Percentiles rank a stretch among this genome's conserved stretches.
phyloP scores from a whole-genome alignment of 257 asterid genomes.

The Nicotiana benthamiana region DNA sequence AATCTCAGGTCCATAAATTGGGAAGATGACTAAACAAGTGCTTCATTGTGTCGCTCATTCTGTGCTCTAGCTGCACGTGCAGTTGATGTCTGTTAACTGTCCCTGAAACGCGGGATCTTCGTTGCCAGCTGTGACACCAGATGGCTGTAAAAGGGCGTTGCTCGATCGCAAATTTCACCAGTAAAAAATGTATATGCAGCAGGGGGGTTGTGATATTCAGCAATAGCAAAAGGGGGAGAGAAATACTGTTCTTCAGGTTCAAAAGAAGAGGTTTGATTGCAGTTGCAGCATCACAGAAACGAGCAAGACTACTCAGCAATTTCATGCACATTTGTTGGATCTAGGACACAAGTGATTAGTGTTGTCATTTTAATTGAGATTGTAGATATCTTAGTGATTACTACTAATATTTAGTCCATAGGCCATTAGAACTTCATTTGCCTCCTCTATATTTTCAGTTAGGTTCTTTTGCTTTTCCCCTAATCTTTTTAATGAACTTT shows the following conservation, averaged over 20 bases:
- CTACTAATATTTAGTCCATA: conserved; percentile 5
- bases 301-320: neutral
- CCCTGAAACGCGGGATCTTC: neutral
- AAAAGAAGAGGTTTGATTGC: neutral
- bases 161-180: neutral
- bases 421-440: neutral
- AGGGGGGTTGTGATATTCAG: conserved; percentile 10
- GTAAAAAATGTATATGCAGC: conserved; percentile 4
- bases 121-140: neutral
- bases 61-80: neutral
- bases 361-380: neutral
- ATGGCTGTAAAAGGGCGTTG: neutral
- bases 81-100: neutral
- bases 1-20: conserved; percentile 11
- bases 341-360: neutral
- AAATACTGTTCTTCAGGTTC: neutral
- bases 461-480: neutral
- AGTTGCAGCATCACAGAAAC: neutral
- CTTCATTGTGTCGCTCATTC: conserved; percentile 3
- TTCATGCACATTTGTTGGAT: neutral
- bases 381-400: neutral
- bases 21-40: neutral
- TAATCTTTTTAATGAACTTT: neutral
- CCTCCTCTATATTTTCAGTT: neutral
- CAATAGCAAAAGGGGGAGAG: conserved; percentile 10